phyloP scores from a whole-genome alignment of 768 basidiomycete species.

The Galerina marginata region DNA sequence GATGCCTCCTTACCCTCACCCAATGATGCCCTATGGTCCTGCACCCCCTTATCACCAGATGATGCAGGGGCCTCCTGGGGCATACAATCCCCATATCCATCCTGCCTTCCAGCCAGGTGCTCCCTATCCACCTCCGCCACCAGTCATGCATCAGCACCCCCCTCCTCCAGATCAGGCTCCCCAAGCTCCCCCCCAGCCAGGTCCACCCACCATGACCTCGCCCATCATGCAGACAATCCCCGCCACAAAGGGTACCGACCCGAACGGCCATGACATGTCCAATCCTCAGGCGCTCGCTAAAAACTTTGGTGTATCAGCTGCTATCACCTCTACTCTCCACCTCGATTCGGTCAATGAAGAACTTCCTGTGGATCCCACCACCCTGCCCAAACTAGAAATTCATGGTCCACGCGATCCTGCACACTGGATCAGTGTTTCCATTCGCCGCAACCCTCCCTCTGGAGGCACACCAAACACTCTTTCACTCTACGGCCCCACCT shows the following conservation, averaged over 20 bases:
- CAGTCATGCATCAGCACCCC: conserved; percentile 40
- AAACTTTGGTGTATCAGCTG: conserved; percentile 77
- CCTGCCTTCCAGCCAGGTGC: conserved; percentile 58
- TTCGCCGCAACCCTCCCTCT: conserved; percentile 52
- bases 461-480: conserved; percentile 38
- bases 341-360: conserved; percentile 71
- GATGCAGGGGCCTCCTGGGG: conserved; percentile 44
- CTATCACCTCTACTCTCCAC: conserved; percentile 69
- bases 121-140: conserved; percentile 42
- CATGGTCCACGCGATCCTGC: conserved; percentile 62
- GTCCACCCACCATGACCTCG: conserved; percentile 28
- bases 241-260: conserved; percentile 76
- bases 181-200: conserved; percentile 23
- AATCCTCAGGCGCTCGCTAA: conserved; percentile 75
- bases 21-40: conserved; percentile 45
- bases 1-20: conserved; percentile 43
- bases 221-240: conserved; percentile 23
- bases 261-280: conserved; percentile 80
- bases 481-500: conserved; percentile 36
- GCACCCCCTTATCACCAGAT: conserved; percentile 40
- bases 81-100: conserved; percentile 63
- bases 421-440: conserved; percentile 63
- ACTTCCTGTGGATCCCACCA: conserved; percentile 76
- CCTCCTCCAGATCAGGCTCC: conserved; percentile 33
- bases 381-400: conserved; percentile 59